Evolutionary conservation across 176 grass and related monocot genomes (phyloP), one percentile per base, ranked within the genome.

Genomic region (Carex cristatella): DNA sequence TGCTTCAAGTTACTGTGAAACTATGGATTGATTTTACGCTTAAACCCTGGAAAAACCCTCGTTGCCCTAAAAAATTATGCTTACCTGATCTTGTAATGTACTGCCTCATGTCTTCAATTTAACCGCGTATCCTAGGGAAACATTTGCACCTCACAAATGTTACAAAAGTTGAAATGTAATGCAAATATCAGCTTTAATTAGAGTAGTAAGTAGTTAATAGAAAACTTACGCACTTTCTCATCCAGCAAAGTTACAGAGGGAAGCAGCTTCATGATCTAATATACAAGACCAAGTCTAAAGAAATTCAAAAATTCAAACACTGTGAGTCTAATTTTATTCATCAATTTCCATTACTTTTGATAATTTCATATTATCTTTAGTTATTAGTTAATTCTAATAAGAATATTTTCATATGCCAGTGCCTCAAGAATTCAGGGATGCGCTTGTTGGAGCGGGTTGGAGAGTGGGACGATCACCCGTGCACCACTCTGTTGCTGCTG

Each of bases 231-330:
- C 31, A 66, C 42, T 60, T 12, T 62, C n/a, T 74, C 16, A 58
- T 62, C 55, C 87, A 98, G 95, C 74, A 95, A 95, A 93, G 93
- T 33, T 98, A 98, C 81, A 82, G 95, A 51, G 95, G 95, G 9
- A 95, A 93, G 85, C 95, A 95, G 85, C 89, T 98, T 44, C 93
- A 95, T 84, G 91, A 93, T 85, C 91, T 93, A 38, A 72, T 98
- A 32, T 98, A 98, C 89, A 98, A 93, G 87, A 90, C 88, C 81
- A 89, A 91, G 71, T 87, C 83, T 67, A 98, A 90, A 83, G 93
- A 98, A 60, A 92, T 95, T 64, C 83, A 92, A 85, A 86, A 98
- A 27, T 98, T 98, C 74, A 85, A 59, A 74, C 58, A 93, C 65
- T 82, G 93, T 98, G 9, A 86, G 85, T 72, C 33, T 69, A 16